Base-by-base conservation (phyloP, 495 filamentous ascomycete genomes). In the Corynascus novoguineensis region DNA sequence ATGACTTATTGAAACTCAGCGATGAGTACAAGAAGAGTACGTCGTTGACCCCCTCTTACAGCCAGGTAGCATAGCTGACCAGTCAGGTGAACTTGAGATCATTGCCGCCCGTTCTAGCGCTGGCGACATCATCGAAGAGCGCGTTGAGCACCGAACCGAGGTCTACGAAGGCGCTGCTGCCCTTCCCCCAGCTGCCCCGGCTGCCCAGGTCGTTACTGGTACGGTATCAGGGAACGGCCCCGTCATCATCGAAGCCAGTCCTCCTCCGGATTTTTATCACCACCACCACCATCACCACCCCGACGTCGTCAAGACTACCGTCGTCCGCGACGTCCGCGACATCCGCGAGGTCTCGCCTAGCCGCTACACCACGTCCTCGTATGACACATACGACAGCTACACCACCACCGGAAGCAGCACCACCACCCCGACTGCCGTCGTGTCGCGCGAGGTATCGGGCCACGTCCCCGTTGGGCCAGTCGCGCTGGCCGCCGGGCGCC, bases 1-100 rank as follows among this genome's bases (percentile, higher is more conserved):
- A 96, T 64, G 86, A 92, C 61, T 75, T 95, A 53, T 86, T 96
- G 60, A 85, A 81, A 58, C 73, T 90, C 38, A 95, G 89, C 66
- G 86, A 88, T 62, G 82, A 88, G 29, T 86, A 83, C 58, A 81
- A 83, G 68, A 78, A 71, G 50, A 71, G 76, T 81, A 60, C 47
- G 71, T 56, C 17, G n/a, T n/a, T n/a, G n/a, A n/a, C n/a, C 10
- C 12, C 19, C 41, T n/a, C 37, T 49, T 6, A 28, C n/a, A 32
- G 25, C 10, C 35, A 4, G 2, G 19, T 7, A 12, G 11, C 35
- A 14, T 31, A 31, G 42, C 66, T 70, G 59, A 72, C 55, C 12
- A 14, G 1, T 22, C 41, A 68, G 72, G 65, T 11, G 75, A 79
- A 47, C 59, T 64, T 34, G 76, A 78, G 45, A 45, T 75, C 7